Evolutionary conservation across 1,139 yeast genomes (phyloP).

Genomic region (Insectozyma bohioensis): DNA sequence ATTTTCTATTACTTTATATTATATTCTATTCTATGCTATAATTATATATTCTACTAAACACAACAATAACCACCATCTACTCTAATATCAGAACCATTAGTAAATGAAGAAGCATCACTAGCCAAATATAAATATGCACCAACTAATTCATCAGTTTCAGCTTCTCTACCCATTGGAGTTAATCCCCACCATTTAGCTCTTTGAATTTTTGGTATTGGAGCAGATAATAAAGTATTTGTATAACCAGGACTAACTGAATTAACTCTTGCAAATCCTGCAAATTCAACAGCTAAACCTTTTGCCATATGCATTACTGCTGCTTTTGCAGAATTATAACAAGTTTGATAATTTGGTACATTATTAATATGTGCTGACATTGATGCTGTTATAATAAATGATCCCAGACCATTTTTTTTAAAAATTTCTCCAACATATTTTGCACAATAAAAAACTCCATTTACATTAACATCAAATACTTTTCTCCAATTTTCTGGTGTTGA

Average conservation of each 20-base stretch:
- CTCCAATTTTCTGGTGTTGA: slow-evolving; percentile 50
- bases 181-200: slow-evolving; percentile 37
- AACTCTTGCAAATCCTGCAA: slow-evolving; percentile 55
- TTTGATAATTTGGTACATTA: slow-evolving; percentile 54
- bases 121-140: slow-evolving; percentile 46
- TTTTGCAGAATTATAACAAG: slow-evolving; percentile 58
- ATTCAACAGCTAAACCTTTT: slow-evolving; percentile 53
- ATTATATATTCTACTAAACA: slow-evolving; percentile 9
- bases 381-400: slow-evolving; percentile 62
- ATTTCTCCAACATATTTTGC: slow-evolving; percentile 54
- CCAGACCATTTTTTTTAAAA: slow-evolving; percentile 46
- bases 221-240: slow-evolving; percentile 53
- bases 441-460: slow-evolving; percentile 60
- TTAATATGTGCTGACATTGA: slow-evolving; percentile 61
- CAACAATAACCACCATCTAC: slow-evolving; percentile 39
- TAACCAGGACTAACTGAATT: slow-evolving; percentile 61
- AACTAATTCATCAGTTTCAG: slow-evolving; percentile 38
- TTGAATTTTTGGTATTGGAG: slow-evolving; percentile 38
- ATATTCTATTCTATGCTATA: too few relatives aligned
- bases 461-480: slow-evolving; percentile 49
- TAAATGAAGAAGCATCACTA: slow-evolving; percentile 41
- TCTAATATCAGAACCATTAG: slow-evolving; percentile 47
- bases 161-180: slow-evolving; percentile 44
- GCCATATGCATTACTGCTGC: slow-evolving; percentile 58
- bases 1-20: too few relatives aligned